Evolutionary conservation across 2,329 filamentous ascomycete species (phyloP).

Genomic region (Neobulgaria alba): DNA sequence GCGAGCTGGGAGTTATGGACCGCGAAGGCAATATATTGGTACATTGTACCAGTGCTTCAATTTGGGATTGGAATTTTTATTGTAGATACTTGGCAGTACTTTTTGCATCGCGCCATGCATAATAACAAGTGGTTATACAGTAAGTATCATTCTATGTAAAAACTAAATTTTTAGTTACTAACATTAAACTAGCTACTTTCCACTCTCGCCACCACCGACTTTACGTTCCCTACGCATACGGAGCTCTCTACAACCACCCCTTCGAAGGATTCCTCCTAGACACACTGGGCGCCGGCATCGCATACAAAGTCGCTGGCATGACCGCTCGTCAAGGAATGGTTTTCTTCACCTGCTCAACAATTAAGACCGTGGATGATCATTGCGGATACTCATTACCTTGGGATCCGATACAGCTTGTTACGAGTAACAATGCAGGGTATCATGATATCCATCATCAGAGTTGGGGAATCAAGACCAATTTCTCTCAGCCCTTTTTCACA

Average conservation of each 20-base stretch:
- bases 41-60: conserved; percentile 67
- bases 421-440: conserved; percentile 91
- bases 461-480: conserved; percentile 97
- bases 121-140: conserved; percentile 95
- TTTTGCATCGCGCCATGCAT: conserved; percentile 93
- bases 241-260: conserved; percentile 93
- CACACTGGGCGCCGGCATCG: conserved; percentile 76
- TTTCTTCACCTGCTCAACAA: conserved; percentile 81
- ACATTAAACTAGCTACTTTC: conserved; percentile 56
- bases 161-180: conserved; percentile 3
- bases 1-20: conserved; percentile 70
- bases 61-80: conserved; percentile 65
- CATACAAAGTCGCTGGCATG: conserved; percentile 75
- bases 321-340: conserved; percentile 77
- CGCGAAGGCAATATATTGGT: conserved; percentile 74
- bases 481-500: conserved; percentile 86
- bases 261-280: conserved; percentile 91
- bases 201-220: conserved; percentile 94
- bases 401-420: conserved; percentile 87
- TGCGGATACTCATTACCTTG: conserved; percentile 94
- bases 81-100: conserved; percentile 97
- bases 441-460: conserved; percentile 98
- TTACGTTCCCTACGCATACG: conserved; percentile 96
- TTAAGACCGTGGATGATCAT: conserved; percentile 97
- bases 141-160: conserved; percentile 38